Base-by-base conservation (phyloP, 208 protist species). In the Cochliopodium minus region DNA sequence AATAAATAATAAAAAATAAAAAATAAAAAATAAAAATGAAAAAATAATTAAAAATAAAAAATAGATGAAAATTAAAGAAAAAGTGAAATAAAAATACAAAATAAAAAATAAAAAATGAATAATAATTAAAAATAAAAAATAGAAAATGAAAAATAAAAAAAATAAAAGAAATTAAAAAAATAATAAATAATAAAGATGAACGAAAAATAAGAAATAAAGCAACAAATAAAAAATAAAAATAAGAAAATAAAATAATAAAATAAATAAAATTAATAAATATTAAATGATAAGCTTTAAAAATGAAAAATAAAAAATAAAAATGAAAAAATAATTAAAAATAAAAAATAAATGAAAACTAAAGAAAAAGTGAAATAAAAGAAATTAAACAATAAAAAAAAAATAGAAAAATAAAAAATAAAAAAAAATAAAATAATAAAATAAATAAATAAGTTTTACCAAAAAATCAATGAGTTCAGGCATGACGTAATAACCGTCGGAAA, bases 61-160 rank as follows among this genome's bases (percentile, higher is more conserved):
- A 57, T 56, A 57, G 54, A 57, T 49, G 17, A 57, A 58, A 58
- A 58, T n/a, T 56, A 57, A 57, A 57, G 17, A 58, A n/a, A 58
- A 57, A 35, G 54, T 56, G 29, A 49, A 57, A 58, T n/a, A 35
- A 57, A 56, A 35, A 58, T 56, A 57, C 17, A 58, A 57, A 57
- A 57, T 56, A 58, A 57, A 58, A 35, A 57, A 57, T 56, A 56
- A 57, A 58, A 58, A 49, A 58, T 56, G 29, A 57, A 58, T 49
- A 57, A 58, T 57, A 57, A 43, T n/a, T n/a, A 43, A 43, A 43
- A 43, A 43, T n/a, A 43, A 20, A 22, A 20, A 20, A 43, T n/a
- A 58, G n/a, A 52, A 52, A 47, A 58, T 56, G n/a, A 58, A 58
- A 62, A 70, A 56, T 34, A 61, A 64, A 59, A 64, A 20, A 64